phyloP scores from a whole-genome alignment of 768 basidiomycete species.

The Amanita molliuscula region DNA sequence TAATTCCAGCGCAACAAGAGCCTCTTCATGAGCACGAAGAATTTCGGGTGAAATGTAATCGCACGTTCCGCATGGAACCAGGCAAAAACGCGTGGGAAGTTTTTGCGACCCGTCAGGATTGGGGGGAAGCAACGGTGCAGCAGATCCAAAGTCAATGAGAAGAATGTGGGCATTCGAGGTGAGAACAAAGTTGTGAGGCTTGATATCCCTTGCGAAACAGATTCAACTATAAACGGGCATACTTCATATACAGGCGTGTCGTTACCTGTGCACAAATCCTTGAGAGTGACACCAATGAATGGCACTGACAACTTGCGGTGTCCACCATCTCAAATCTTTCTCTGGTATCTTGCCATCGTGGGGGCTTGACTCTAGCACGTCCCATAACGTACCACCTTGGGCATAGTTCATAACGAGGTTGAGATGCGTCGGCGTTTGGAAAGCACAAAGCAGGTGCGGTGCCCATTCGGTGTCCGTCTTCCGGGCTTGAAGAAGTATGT shows the following conservation, averaged over 20 bases:
- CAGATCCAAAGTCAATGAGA: slow-evolving; percentile 92
- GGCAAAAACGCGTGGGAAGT: slow-evolving; percentile 55
- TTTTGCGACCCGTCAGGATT: slow-evolving; percentile 44
- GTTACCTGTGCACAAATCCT: slow-evolving; percentile 81
- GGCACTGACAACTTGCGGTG: slow-evolving; percentile 73
- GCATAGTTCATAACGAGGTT: slow-evolving; percentile 80
- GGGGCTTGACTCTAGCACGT: slow-evolving; percentile 69
- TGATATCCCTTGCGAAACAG: slow-evolving; percentile 61
- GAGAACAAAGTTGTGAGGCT: slow-evolving; percentile 93
- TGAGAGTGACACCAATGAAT: slow-evolving; percentile 87
- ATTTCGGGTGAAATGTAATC: slow-evolving; percentile 97
- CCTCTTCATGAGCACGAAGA: slow-evolving; percentile 72
- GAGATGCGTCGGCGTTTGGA: slow-evolving; percentile 66
- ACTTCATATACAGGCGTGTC: slow-evolving; percentile 11
- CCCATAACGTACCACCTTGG: slow-evolving; percentile 83
- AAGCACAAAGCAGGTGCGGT: slow-evolving; percentile 81
- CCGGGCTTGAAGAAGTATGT: slow-evolving; percentile 58
- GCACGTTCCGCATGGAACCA: slow-evolving; percentile 83
- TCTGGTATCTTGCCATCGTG: slow-evolving; percentile 53
- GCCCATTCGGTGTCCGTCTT: slow-evolving; percentile 47
- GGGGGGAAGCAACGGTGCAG: slow-evolving; percentile 61
- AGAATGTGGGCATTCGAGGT: slow-evolving; percentile 55
- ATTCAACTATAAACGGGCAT: not conserved
- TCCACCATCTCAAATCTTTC: slow-evolving; percentile 73
- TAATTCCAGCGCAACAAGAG: slow-evolving; percentile 69